A percentile compares a stretch with the other conserved stretches of the same genome.
These are phyloP conservation scores for Candida sanyaensis DNA, from an alignment of 1,139 yeast species.

Conservation along the genomic window DNA sequence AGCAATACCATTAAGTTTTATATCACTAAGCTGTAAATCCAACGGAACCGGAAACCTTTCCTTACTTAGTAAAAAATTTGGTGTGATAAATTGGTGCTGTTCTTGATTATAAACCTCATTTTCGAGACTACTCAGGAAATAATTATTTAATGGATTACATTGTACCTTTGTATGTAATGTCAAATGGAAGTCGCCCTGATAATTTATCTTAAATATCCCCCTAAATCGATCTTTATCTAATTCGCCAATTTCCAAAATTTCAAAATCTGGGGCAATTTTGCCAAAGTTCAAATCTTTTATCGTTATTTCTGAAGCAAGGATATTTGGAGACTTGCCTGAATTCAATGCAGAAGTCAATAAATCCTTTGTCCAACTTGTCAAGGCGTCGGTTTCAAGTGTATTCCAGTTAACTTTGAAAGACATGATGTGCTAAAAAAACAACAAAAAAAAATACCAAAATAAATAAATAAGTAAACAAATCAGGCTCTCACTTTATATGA, in stretches of 20 bases:
- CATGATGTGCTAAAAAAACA: slow-evolving; percentile 42
- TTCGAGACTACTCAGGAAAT: slow-evolving; percentile 52
- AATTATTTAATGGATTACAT: slow-evolving; percentile 79
- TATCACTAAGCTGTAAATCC: slow-evolving; percentile 72
- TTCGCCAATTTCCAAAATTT: slow-evolving; percentile 85
- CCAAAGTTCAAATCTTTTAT: slow-evolving; percentile 82
- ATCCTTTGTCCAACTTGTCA: slow-evolving; percentile 66
- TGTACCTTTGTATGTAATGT: slow-evolving; percentile 82
- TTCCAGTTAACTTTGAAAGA: slow-evolving; percentile 82
- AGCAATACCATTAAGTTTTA: slow-evolving; percentile 76
- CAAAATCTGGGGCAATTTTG: slow-evolving; percentile 73
- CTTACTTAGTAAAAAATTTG: slow-evolving; percentile 65
- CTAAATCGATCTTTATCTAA: slow-evolving; percentile 77
- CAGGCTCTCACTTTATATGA: too few species aligned
- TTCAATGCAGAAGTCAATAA: slow-evolving; percentile 77
- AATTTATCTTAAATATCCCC: slow-evolving; percentile 81
- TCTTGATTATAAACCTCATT: slow-evolving; percentile 25
- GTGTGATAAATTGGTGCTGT: slow-evolving; percentile 53
- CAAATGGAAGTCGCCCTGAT: slow-evolving; percentile 80
- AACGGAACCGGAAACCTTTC: slow-evolving; percentile 78
- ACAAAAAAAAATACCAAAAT: not conserved
- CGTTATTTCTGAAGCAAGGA: slow-evolving; percentile 70
- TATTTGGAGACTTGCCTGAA: slow-evolving; percentile 72
- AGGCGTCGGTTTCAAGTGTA: slow-evolving; percentile 68
- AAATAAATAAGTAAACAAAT: too few species aligned